These are phyloP conservation scores for Chamaenerion angustifolium DNA, from an alignment of 345 rosid species.

Conservation along the genomic window DNA sequence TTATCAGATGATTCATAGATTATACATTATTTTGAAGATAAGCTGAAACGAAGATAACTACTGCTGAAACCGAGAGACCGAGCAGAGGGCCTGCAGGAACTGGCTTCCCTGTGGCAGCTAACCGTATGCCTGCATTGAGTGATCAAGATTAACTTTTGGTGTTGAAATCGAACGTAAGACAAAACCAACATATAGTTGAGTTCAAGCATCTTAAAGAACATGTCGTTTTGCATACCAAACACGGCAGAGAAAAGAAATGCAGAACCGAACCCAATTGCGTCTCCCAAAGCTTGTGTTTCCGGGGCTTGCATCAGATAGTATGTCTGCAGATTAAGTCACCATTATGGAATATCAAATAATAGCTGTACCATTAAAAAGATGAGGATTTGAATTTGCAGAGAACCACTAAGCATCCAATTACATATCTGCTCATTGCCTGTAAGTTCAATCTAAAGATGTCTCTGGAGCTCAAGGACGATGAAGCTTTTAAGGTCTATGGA, in stretches of 20 bases:
- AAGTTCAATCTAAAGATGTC: too few species aligned
- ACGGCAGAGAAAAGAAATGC: slow-evolving; percentile 61
- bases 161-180: background rate
- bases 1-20: background rate
- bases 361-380: background rate
- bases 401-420: too few species aligned
- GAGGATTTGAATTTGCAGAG: too few species aligned
- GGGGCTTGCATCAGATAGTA: slow-evolving; percentile 54
- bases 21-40: slow-evolving; percentile 35
- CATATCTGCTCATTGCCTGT: too few species aligned
- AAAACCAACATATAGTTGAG: background rate
- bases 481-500: too few species aligned
- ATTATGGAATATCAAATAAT: background rate
- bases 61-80: slow-evolving; percentile 41
- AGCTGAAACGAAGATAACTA: slow-evolving; percentile 41
- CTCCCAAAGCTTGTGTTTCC: slow-evolving; percentile 54
- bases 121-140: slow-evolving; percentile 43
- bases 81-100: slow-evolving; percentile 59
- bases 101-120: slow-evolving; percentile 51
- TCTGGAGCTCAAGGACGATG: too few species aligned
- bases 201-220: background rate
- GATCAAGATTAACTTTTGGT: background rate
- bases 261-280: slow-evolving; percentile 69
- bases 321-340: slow-evolving; percentile 23
- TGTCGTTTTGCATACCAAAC: slow-evolving; percentile 32